Conservation (phyloP, 805 yeast genomes). For the Jamesozyma lodderae region DNA sequence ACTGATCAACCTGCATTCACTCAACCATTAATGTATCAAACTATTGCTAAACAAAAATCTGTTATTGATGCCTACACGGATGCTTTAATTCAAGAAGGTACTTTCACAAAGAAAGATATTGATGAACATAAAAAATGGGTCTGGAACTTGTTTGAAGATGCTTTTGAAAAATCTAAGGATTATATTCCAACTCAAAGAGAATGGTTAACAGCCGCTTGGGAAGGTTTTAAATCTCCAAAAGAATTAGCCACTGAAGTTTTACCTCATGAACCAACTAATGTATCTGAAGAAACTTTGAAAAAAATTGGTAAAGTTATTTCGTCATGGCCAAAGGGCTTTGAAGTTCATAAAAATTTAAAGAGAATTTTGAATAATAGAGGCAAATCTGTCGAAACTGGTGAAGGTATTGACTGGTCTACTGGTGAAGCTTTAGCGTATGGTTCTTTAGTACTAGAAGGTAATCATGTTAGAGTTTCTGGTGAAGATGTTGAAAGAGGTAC, state of each 20-base stretch:
- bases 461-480: constrained; percentile 94
- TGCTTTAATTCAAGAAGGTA: constrained; percentile 72
- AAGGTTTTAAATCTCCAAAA: constrained; percentile 94
- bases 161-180: constrained; percentile 80
- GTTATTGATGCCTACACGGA: constrained; percentile 80
- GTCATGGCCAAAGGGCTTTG: constrained; percentile 78
- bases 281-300: constrained; percentile 60
- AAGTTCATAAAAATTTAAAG: constrained; percentile 89
- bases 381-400: constrained; percentile 80
- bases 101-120: constrained; percentile 83
- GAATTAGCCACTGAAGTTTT: constrained; percentile 91
- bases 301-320: constrained; percentile 73
- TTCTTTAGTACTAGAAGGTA: constrained; percentile 83
- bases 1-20: constrained; percentile 99
- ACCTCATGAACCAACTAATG: constrained; percentile 94
- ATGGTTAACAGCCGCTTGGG: constrained; percentile 99
- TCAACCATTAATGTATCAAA: constrained; percentile 94
- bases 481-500: constrained; percentile 99
- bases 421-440: constrained; percentile 99
- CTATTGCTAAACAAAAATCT: constrained; percentile 79
- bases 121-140: constrained; percentile 97
- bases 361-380: constrained; percentile 84
- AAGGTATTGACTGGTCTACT: constrained; percentile 97
- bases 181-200: constrained; percentile 87
- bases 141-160: constrained; percentile 87